Base-by-base conservation (phyloP, 805 yeast genomes). In the Brettanomyces sp. region DNA sequence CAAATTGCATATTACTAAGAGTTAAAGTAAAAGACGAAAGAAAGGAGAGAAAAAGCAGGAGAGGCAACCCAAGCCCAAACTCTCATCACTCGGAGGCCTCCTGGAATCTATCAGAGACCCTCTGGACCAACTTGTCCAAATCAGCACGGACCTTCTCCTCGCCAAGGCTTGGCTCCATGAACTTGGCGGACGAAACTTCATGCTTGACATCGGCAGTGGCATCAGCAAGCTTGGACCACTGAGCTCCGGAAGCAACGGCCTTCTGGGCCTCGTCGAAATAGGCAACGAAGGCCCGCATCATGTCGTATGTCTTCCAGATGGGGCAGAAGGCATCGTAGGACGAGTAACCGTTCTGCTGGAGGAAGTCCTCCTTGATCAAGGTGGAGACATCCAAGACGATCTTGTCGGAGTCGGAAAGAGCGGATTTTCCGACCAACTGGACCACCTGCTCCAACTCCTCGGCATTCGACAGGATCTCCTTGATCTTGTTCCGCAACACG, bases 391-490 rank as follows among this genome's bases (percentile, higher is more conserved):
- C 99, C 63, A 93, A 76, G 24, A 96, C 85, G 67, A 93, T 93
- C 74, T 93, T 93, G 70, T 93, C 99, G 36, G 95, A 76, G 65
- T 93, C 99, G 8, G 96, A 87, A 57, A 93, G 75, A 4, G 99
- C 98, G 51, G 96, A 85, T 72, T 93, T 93, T 75, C 99, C 99
- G 51, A 93, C 99, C 64, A 93, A 80, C 74, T 93, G 99, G 51
- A 93, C 99, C 57, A 93, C 99, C 73, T 93, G 98, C 71, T 93
- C 99, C 62, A 93, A 78, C 70, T 93, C 99, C 72, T 93, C 99
- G 47, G 99, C 99, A 66, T 85, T 88, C 36, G 98, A 83, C 58
- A 93, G 74, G 57, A 93, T 91, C 74, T 93, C 99, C 70, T 80
- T 88, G 62, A 93, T 87, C 69, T 82, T 85, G 67, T 85, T 85